phyloP scores from a whole-genome alignment of 1,284 basidiomycete genomes.

The Sporisorium sorghi region DNA sequence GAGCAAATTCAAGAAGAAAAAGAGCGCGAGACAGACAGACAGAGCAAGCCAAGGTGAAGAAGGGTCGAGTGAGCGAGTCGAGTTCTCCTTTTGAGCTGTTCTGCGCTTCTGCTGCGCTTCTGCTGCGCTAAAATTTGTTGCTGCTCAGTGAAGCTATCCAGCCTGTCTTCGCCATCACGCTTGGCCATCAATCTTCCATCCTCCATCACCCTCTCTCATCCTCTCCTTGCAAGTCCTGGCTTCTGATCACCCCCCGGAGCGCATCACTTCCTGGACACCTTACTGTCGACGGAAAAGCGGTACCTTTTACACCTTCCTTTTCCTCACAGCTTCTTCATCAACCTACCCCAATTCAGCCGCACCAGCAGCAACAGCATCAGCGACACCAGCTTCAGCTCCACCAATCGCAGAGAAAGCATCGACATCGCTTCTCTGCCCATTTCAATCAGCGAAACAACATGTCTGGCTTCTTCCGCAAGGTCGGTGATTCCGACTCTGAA shows the following conservation, averaged over 20 bases:
- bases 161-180: constrained; percentile 26
- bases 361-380: not conserved
- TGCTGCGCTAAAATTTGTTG: constrained; percentile 45
- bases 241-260: constrained; percentile 20
- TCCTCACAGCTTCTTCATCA: constrained; percentile 29
- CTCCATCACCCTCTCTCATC: constrained; percentile 17
- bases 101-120: constrained; percentile 1
- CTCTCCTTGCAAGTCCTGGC: constrained; percentile 43
- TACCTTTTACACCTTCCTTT: constrained; percentile 45
- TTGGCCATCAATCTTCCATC: constrained; percentile 4
- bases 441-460: constrained; percentile 32
- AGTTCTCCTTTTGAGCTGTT: not conserved
- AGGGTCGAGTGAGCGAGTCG: constrained; percentile 7
- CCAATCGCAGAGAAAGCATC: constrained; percentile 23
- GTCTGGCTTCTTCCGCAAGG: constrained; percentile 68
- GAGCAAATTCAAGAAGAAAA: constrained; percentile 1
- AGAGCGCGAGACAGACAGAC: constrained; percentile 2
- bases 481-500: constrained; percentile 67
- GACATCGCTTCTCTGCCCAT: constrained; percentile 32
- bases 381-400: constrained; percentile 3
- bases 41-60: constrained; percentile 3
- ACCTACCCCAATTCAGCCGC: not conserved
- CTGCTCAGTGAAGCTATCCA: not conserved
- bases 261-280: constrained; percentile 39
- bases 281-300: constrained; percentile 46